Percentiles rank a stretch among this genome's conserved stretches.
These are phyloP conservation scores for Arthrobotrys musiformis DNA, from an alignment of 2,329 filamentous ascomycete species.

Conservation along the genomic window DNA sequence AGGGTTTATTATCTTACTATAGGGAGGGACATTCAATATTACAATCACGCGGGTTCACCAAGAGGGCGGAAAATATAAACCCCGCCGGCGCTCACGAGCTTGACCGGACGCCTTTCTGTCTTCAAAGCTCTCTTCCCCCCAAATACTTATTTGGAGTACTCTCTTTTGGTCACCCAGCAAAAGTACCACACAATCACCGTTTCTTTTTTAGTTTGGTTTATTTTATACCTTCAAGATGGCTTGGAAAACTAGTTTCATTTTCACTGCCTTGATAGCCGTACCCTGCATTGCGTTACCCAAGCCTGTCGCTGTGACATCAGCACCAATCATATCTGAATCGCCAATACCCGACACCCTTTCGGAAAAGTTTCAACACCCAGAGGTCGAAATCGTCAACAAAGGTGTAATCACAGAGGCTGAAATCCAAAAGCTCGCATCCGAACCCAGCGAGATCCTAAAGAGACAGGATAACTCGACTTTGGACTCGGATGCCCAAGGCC, in stretches of 20 bases:
- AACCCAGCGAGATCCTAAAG: neutral
- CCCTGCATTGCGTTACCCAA: conserved; percentile 25
- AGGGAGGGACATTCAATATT: too few relatives aligned
- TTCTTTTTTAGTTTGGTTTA: neutral
- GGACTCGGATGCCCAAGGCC: conserved; percentile 24
- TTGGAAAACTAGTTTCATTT: conserved; percentile 17
- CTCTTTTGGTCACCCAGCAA: too few relatives aligned
- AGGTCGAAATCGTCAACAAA: conserved; percentile 32
- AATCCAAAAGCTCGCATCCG: conserved; percentile 6
- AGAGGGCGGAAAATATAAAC: too few relatives aligned
- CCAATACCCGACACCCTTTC: neutral
- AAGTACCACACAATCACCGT: neutral
- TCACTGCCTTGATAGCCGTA: conserved; percentile 3
- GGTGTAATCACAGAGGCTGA: conserved; percentile 10
- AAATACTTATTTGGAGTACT: neutral
- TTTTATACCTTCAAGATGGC: neutral
- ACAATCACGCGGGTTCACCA: too few relatives aligned
- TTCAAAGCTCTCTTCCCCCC: neutral
- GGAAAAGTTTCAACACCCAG: conserved; percentile 13
- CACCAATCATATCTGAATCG: neutral
- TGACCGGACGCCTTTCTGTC: neutral
- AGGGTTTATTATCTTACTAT: too few relatives aligned
- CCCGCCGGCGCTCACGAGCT: too few relatives aligned
- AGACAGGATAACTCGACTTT: conserved; percentile 4
- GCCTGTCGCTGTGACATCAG: neutral